Conservation (phyloP, 176 grass and related monocot genomes). For the Luzula sylvatica region DNA sequence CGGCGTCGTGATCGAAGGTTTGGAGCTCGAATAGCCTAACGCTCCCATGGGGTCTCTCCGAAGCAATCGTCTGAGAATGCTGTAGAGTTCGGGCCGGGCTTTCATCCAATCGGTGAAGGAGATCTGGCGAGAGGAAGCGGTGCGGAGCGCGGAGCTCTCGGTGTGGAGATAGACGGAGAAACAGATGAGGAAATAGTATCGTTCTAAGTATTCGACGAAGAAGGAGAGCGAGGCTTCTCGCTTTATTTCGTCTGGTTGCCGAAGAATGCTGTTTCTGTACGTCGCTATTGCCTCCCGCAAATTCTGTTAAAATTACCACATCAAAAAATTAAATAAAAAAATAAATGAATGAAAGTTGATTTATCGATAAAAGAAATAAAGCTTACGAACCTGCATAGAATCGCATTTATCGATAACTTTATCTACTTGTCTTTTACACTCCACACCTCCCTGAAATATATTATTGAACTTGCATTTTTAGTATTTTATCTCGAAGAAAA, state of each 20-base stretch:
- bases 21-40: conserved; percentile 86
- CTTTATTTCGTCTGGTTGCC: conserved; percentile 98
- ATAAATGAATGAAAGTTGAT: conserved; percentile 4
- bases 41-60: conserved; percentile 96
- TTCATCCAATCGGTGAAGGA: conserved; percentile 98
- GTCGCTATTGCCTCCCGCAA: conserved; percentile 90
- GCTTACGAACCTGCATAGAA: conserved; percentile 74
- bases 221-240: conserved; percentile 92
- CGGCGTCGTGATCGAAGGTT: conserved; percentile 49
- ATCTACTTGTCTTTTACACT: conserved; percentile 96
- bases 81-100: conserved; percentile 93
- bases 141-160: conserved; percentile 47
- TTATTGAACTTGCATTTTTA: no score
- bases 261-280: conserved; percentile 90
- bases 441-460: conserved; percentile 71
- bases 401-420: conserved; percentile 98
- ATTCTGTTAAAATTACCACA: conserved; percentile 76
- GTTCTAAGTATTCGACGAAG: conserved; percentile 98
- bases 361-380: conserved; percentile 15
- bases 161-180: conserved; percentile 94
- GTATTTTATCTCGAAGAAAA: background rate
- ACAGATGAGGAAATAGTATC: conserved; percentile 99
- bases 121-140: conserved; percentile 44
- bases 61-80: conserved; percentile 84
- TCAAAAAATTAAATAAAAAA: conserved; percentile 23